These are phyloP conservation scores for Colletotrichum cuscutae DNA, from an alignment of 2,329 filamentous ascomycete genomes.

Conservation along the genomic window DNA sequence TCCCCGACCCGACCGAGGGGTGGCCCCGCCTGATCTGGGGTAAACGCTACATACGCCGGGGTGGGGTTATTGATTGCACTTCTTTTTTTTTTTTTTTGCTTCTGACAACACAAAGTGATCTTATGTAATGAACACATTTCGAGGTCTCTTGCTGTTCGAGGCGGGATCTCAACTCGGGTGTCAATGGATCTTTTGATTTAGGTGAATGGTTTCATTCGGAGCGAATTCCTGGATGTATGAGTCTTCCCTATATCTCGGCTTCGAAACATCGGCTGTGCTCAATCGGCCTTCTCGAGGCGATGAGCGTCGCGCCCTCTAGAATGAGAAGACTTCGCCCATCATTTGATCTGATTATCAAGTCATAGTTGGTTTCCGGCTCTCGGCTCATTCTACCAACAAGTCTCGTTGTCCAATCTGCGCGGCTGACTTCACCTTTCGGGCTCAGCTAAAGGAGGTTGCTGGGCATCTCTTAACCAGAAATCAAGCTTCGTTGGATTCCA, in stretches of 20 bases:
- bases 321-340: too few relatives aligned
- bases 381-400: too few relatives aligned
- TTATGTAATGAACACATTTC: background rate
- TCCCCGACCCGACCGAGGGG: background rate
- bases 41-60: background rate
- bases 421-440: too few relatives aligned
- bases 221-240: too few relatives aligned
- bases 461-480: background rate
- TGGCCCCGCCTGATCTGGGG: conserved; percentile 29
- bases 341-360: too few relatives aligned
- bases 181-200: too few relatives aligned
- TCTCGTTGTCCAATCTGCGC: background rate
- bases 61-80: conserved; percentile 2
- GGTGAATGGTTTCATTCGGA: too few relatives aligned
- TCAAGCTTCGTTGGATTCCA: background rate
- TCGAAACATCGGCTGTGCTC: too few relatives aligned
- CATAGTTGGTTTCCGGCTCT: too few relatives aligned
- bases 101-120: background rate
- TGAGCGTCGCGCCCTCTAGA: too few relatives aligned
- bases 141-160: background rate
- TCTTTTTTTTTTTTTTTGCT: conserved; percentile 8
- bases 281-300: too few relatives aligned
- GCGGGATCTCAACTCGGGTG: background rate
- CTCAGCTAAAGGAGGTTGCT: background rate
- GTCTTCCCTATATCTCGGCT: too few relatives aligned